Evolutionary conservation across 495 filamentous ascomycete genomes (phyloP).

Genomic region (Usnea hakonensis): DNA sequence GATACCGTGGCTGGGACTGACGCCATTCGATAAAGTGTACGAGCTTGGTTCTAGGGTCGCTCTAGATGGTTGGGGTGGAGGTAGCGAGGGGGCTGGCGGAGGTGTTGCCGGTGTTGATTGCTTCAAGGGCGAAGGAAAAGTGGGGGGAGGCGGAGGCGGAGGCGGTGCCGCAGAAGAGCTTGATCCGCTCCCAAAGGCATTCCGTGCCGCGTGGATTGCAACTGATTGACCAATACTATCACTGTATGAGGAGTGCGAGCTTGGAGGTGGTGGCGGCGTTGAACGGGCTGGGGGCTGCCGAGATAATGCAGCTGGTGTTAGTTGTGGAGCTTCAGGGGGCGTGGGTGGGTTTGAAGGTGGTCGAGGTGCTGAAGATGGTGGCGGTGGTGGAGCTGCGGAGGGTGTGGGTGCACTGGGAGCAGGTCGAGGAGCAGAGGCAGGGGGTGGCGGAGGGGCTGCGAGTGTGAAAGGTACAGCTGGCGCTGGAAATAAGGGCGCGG

Average conservation of each 20-base stretch:
- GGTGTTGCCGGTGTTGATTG: conserved; percentile 46
- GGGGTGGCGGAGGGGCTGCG: conserved; percentile 37
- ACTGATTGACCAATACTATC: conserved; percentile 31
- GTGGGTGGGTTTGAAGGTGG: conserved; percentile 35
- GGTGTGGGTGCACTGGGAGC: conserved; percentile 29
- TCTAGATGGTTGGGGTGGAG: conserved; percentile 36
- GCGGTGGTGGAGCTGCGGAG: conserved; percentile 38
- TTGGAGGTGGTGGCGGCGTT: conserved; percentile 34
- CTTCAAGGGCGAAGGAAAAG: conserved; percentile 43
- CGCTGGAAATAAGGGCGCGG: conserved; percentile 35
- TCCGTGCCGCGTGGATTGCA: conserved; percentile 42
- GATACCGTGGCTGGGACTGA: conserved; percentile 23
- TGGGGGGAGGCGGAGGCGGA: conserved; percentile 44
- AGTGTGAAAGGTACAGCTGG: conserved; percentile 35
- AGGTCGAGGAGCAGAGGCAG: conserved; percentile 34
- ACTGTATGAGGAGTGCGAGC: conserved; percentile 18
- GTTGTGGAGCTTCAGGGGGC: conserved; percentile 36
- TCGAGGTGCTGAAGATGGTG: conserved; percentile 37
- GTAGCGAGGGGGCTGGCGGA: conserved; percentile 40
- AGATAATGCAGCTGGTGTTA: conserved; percentile 29
- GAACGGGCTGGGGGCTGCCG: conserved; percentile 37
- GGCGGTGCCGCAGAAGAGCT: conserved; percentile 47
- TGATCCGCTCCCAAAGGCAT: conserved; percentile 40
- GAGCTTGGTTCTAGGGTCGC: conserved; percentile 64
- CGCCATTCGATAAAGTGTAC: conserved; percentile 64